Base-by-base conservation (phyloP, 441 rosid species). In the Corymbia citriodora region DNA sequence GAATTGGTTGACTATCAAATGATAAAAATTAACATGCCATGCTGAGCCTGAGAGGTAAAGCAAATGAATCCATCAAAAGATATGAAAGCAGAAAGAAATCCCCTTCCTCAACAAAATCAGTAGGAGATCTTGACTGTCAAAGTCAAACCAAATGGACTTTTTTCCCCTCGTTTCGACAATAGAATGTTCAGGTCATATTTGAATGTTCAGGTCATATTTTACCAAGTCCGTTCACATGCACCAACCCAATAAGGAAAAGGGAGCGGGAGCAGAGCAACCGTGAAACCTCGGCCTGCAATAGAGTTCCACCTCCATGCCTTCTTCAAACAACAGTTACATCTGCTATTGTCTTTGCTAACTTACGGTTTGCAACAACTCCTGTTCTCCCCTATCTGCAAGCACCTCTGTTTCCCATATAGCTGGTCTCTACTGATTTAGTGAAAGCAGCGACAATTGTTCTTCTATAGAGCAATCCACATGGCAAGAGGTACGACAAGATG, bases 381-480 rank as follows among this genome's bases (percentile, higher is more conserved):
- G 52, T 79, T 45, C 52, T 45, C 53, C n/a, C n/a, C 10, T 79
- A 45, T 23, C n/a, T 45, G 23, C 52, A 45, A 79, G 85, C n/a
- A 79, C 52, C n/a, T 12, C 10, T 3, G 10, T 45, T 45, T 79
- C n/a, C 85, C 29, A 12, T 23, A 23, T 23, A 79, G 10, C 52
- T 79, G 85, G 53, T 79, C 85, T 79, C 85, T 79, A 79, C 23
- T 79, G 53, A 79, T 79, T 79, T 45, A 97, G 52, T 89, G 96
- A 94, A 55, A 97, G 89, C 90, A 97, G 93, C 0, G 96, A 95
- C 89, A 98, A 90, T 85, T 95, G 97, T 90, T 98, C 99, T 79
- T 97, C 97, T 29, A 98, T 94, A 53, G 96, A 93, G 91, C 97
- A 96, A 93, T 98, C 98, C 2, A 97, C 97, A 91, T 98, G 99